Percentiles rank a stretch among this genome's conserved stretches.
These are phyloP conservation scores for Penicillium ucsense DNA, from an alignment of 495 filamentous ascomycete genomes.

Conservation along the genomic window DNA sequence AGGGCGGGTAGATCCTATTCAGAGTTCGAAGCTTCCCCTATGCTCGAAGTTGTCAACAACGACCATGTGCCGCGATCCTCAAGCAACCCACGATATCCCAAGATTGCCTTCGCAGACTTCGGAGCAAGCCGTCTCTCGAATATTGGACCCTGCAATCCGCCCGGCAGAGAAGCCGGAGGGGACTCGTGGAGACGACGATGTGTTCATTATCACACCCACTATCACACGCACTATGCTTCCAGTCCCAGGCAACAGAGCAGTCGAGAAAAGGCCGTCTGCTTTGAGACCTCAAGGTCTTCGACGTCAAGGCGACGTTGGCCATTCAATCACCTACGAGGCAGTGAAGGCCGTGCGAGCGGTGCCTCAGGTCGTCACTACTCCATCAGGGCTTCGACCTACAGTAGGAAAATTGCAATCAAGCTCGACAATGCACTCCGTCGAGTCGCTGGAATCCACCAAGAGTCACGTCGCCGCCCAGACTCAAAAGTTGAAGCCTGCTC, in stretches of 20 bases:
- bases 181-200: conserved; percentile 26
- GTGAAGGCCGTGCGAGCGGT: conserved; percentile 24
- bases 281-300: conserved; percentile 15
- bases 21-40: conserved; percentile 36
- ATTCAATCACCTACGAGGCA: conserved; percentile 18
- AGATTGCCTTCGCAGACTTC: conserved; percentile 9
- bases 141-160: conserved; percentile 5
- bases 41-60: conserved; percentile 28
- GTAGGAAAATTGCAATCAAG: conserved; percentile 16
- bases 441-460: conserved; percentile 11
- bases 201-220: conserved; percentile 43
- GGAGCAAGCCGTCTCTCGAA: conserved; percentile 21
- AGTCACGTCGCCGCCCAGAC: conserved; percentile 3
- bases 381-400: conserved; percentile 22
- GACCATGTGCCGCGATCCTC: conserved; percentile 23
- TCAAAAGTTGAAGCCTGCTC: conserved; percentile 3
- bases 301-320: conserved; percentile 17
- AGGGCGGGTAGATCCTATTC: conserved; percentile 28
- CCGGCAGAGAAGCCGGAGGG: conserved; percentile 10
- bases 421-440: conserved; percentile 14
- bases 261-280: conserved; percentile 8
- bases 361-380: conserved; percentile 21
- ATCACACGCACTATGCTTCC: conserved; percentile 33
- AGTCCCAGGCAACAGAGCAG: background rate
- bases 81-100: conserved; percentile 12